phyloP scores from a whole-genome alignment of 2,329 filamentous ascomycete genomes.

The Pezicula radicicola region DNA sequence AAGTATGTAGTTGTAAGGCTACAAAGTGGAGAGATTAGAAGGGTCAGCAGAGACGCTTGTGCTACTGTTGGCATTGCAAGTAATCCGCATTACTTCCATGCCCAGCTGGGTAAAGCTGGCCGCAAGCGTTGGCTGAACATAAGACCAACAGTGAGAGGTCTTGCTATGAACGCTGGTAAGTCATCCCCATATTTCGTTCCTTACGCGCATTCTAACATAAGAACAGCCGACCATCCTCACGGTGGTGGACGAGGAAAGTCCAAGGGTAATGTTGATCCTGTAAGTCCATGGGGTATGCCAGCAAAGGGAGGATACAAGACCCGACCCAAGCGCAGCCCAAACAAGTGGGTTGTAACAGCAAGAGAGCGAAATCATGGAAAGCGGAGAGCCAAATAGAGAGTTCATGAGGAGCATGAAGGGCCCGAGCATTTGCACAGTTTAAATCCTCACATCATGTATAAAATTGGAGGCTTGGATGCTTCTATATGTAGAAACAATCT shows the following conservation, averaged over 20 bases:
- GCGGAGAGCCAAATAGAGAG: constrained; percentile 62
- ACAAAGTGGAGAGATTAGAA: constrained; percentile 89
- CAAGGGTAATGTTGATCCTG: constrained; percentile 94
- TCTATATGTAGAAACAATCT: no score
- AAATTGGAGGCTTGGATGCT: no score
- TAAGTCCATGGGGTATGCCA: constrained; percentile 93
- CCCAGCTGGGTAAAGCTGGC: constrained; percentile 91
- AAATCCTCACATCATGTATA: no score
- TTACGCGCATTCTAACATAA: constrained; percentile 18
- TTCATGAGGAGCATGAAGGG: no score
- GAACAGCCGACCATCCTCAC: constrained; percentile 84
- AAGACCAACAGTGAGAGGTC: constrained; percentile 89
- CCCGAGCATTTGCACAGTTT: no score
- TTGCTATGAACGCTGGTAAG: constrained; percentile 95
- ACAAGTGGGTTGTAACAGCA: constrained; percentile 85
- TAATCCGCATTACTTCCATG: constrained; percentile 88
- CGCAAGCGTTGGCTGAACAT: constrained; percentile 92
- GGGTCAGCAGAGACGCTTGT: constrained; percentile 87
- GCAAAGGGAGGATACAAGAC: constrained; percentile 94
- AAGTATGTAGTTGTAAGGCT: constrained; percentile 81
- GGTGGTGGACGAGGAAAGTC: constrained; percentile 99
- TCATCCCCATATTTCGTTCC: constrained; percentile 15
- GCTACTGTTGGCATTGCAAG: constrained; percentile 93
- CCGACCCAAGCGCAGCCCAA: constrained; percentile 80
- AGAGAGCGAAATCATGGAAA: constrained; percentile 89